These are phyloP conservation scores for Medicago lupulina DNA, from an alignment of 306 rosid genomes.

Conservation along the genomic window DNA sequence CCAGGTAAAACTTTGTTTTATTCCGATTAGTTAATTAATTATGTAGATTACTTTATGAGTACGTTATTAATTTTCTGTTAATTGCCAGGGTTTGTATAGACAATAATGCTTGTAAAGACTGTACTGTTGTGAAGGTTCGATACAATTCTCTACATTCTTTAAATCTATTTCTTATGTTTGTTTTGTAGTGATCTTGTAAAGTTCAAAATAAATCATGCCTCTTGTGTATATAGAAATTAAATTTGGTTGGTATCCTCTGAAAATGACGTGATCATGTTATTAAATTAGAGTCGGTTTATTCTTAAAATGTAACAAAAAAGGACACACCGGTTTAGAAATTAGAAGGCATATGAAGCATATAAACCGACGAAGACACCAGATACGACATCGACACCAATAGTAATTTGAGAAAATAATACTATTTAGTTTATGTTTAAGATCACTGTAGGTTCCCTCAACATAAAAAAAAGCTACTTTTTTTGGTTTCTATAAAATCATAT, in stretches of 20 bases:
- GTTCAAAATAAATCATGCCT: conserved; percentile 1
- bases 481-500: too few species aligned
- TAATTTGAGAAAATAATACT: too few species aligned
- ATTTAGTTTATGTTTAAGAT: too few species aligned
- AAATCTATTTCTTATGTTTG: conserved; percentile 5
- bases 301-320: too few species aligned
- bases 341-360: too few species aligned
- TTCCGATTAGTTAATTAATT: not conserved
- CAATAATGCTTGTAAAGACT: conserved; percentile 71
- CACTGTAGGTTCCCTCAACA: too few species aligned
- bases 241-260: conserved; percentile 25
- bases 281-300: not conserved
- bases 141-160: not conserved
- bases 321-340: too few species aligned
- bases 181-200: conserved; percentile 8
- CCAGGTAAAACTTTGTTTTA: conserved; percentile 50
- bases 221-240: conserved; percentile 3
- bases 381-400: too few species aligned
- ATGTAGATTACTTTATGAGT: not conserved
- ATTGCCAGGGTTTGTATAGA: conserved; percentile 81
- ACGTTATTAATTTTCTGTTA: not conserved
- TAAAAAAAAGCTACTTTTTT: too few species aligned
- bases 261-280: conserved; percentile 31
- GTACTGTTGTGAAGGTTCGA: conserved; percentile 85
- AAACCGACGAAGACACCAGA: too few species aligned